phyloP scores from a whole-genome alignment of 2,329 filamentous ascomycete species.

The Diplocarpon mali region DNA sequence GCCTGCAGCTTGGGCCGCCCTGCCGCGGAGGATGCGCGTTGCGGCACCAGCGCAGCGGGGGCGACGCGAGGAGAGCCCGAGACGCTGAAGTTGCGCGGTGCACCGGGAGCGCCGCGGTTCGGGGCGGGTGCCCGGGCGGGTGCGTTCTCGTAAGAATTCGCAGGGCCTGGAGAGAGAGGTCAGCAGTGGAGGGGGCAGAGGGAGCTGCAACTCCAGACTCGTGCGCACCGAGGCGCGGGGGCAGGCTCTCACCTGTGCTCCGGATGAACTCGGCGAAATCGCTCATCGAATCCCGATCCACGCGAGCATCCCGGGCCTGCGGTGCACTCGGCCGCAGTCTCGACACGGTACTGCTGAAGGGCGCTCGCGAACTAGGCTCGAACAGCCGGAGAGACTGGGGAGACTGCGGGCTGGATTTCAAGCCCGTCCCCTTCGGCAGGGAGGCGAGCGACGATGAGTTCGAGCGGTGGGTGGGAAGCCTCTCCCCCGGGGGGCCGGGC shows the following conservation, averaged over 20 bases:
- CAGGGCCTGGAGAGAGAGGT: slow-evolving; percentile 41
- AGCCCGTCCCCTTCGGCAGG: slow-evolving; percentile 13
- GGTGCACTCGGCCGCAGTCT: slow-evolving; percentile 18
- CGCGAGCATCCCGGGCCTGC: slow-evolving; percentile 59
- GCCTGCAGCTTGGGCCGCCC: slow-evolving; percentile 52
- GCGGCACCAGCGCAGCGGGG: slow-evolving; percentile 13
- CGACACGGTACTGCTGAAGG: slow-evolving; percentile 15
- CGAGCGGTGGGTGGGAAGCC: slow-evolving; percentile 19
- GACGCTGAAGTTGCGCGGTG: slow-evolving; percentile 20
- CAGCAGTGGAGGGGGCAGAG: background rate
- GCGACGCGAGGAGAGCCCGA: slow-evolving; percentile 9
- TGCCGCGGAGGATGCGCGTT: slow-evolving; percentile 26
- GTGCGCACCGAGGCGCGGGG: background rate
- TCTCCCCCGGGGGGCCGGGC: slow-evolving; percentile 4
- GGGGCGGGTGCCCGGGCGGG: slow-evolving; percentile 24
- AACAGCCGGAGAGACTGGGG: slow-evolving; percentile 11
- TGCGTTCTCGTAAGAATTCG: slow-evolving; percentile 28
- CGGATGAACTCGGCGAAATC: slow-evolving; percentile 89
- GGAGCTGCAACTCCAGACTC: background rate
- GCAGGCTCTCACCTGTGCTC: slow-evolving; percentile 41
- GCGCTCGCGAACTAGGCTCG: slow-evolving; percentile 8
- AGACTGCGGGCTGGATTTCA: slow-evolving; percentile 14
- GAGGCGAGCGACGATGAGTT: slow-evolving; percentile 19
- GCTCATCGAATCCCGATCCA: slow-evolving; percentile 58
- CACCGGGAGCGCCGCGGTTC: slow-evolving; percentile 24